phyloP scores from a whole-genome alignment of 192 early-diverging fungal species.

The Coemansia sp. region DNA sequence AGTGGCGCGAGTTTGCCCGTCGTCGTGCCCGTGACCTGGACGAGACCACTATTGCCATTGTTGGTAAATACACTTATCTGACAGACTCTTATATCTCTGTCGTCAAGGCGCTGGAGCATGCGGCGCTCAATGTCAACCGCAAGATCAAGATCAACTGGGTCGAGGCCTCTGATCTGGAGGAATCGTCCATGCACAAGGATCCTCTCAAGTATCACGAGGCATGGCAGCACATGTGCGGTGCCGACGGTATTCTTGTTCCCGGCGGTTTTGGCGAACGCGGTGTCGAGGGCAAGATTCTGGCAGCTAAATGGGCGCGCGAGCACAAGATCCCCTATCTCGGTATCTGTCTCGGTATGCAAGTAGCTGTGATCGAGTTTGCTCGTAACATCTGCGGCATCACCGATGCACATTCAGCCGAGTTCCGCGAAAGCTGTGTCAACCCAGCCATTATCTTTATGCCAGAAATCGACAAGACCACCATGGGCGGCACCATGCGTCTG shows the following conservation, averaged over 20 bases:
- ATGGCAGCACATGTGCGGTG: slow-evolving; percentile 86
- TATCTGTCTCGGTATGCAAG: slow-evolving; percentile 96
- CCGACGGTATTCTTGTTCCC: slow-evolving; percentile 93
- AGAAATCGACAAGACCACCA: slow-evolving; percentile 86
- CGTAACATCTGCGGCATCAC: slow-evolving; percentile 84
- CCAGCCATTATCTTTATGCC: slow-evolving; percentile 97
- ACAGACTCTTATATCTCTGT: slow-evolving; percentile 98
- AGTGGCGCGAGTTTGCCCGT: slow-evolving; percentile 83
- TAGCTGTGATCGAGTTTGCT: slow-evolving; percentile 97
- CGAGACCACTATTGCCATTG: slow-evolving; percentile 82
- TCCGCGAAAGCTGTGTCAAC: slow-evolving; percentile 69
- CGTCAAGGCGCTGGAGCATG: slow-evolving; percentile 95
- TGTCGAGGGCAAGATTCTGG: slow-evolving; percentile 93
- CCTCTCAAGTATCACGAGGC: slow-evolving; percentile 95
- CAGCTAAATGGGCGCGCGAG: slow-evolving; percentile 96
- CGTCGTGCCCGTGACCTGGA: slow-evolving; percentile 80
- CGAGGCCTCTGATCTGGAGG: slow-evolving; percentile 91
- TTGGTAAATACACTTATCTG: slow-evolving; percentile 96
- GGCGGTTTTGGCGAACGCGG: slow-evolving; percentile 98
- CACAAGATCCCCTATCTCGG: slow-evolving; percentile 97
- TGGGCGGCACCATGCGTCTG: slow-evolving; percentile 98
- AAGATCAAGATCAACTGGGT: slow-evolving; percentile 89
- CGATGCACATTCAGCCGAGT: slow-evolving; percentile 85
- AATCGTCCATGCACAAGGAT: slow-evolving; percentile 67
- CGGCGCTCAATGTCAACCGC: slow-evolving; percentile 79